Conservation (phyloP, 305 asterid genomes). For the Salvia sclarea region DNA sequence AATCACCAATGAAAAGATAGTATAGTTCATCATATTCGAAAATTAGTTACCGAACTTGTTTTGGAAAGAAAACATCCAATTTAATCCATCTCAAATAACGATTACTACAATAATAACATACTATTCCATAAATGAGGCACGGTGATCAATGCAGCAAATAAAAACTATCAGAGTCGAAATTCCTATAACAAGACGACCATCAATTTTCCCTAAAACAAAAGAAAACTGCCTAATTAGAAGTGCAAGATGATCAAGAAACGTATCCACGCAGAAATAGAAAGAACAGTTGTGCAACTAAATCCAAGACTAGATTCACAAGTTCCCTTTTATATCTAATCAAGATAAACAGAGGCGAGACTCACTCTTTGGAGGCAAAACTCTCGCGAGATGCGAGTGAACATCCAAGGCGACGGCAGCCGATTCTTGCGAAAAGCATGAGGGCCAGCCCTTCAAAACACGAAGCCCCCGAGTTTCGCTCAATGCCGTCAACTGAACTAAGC, state of each 20-base stretch:
- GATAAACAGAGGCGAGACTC: slow-evolving; percentile 39
- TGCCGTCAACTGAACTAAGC: slow-evolving; percentile 71
- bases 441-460: slow-evolving; percentile 76
- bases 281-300: not conserved
- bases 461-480: slow-evolving; percentile 80
- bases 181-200: slow-evolving; percentile 14
- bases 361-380: slow-evolving; percentile 93
- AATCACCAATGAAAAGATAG: not conserved
- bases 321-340: slow-evolving; percentile 1
- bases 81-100: not conserved
- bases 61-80: slow-evolving; percentile 11
- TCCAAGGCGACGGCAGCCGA: slow-evolving; percentile 49
- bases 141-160: not conserved
- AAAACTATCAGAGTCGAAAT: not conserved
- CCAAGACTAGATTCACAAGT: slow-evolving; percentile 8
- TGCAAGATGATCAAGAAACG: slow-evolving; percentile 19
- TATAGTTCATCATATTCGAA: not conserved
- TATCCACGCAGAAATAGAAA: not conserved
- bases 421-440: slow-evolving; percentile 71
- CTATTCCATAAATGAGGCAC: slow-evolving; percentile 10
- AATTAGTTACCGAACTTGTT: slow-evolving; percentile 9
- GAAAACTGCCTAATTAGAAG: not conserved
- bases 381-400: slow-evolving; percentile 48
- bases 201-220: not conserved
- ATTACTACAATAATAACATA: slow-evolving; percentile 4